Evolutionary conservation across 176 grass and related monocot species (phyloP).

Genomic region (Oryza punctata): DNA sequence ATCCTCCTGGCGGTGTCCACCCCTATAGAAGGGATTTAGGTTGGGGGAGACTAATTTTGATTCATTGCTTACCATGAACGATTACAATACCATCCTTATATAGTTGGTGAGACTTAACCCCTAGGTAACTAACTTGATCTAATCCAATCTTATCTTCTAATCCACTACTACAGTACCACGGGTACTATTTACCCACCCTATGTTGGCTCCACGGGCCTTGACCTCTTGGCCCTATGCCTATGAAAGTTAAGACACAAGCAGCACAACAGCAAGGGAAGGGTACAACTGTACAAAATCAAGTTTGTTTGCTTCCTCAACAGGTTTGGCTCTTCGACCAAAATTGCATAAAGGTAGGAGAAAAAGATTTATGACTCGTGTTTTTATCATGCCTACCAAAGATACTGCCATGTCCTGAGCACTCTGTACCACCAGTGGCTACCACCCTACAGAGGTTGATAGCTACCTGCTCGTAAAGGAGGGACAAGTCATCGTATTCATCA

Average conservation of each 20-base stretch:
- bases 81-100: no score
- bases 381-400: not conserved
- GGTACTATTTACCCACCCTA: no score
- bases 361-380: not conserved
- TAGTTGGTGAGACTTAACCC: no score
- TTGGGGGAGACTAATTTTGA: no score
- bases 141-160: no score
- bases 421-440: not conserved
- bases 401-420: not conserved
- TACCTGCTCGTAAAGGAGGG: not conserved
- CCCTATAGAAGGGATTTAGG: no score
- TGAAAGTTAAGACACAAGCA: not conserved
- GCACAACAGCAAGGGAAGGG: not conserved
- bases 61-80: no score
- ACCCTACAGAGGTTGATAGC: not conserved
- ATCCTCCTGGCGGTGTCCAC: no score
- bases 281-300: not conserved
- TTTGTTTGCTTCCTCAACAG: not conserved
- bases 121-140: no score
- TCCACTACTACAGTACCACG: no score
- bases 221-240: no score
- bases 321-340: not conserved
- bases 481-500: not conserved
- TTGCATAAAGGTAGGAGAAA: not conserved
- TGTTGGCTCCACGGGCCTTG: no score